Base-by-base conservation (phyloP, 345 rosid species). In the Angophora floribunda region DNA sequence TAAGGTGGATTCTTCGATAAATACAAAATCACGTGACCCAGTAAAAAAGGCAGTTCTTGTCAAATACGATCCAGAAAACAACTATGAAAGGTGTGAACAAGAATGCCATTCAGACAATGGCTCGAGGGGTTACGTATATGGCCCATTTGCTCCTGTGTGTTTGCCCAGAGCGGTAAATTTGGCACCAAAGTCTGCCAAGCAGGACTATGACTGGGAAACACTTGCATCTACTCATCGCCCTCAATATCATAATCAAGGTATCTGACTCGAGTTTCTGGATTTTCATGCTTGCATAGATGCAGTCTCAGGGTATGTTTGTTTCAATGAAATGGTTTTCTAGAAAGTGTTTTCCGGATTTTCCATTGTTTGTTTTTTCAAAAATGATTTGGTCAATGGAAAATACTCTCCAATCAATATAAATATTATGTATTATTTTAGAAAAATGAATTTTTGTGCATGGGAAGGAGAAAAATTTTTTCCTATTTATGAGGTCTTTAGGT, bases 181-280 rank as follows among this genome's bases (percentile, higher is more conserved):
- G 36, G 91, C 85, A 85, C 91, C 91, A 52, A 93, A 88, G 87
- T 88, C 67, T 85, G 90, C 14, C 51, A 91, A 67, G 87, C 85
- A 87, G 59, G 63, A 90, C 87, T 89, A 70, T 85, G 95, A 93
- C 89, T 87, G 93, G 90, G 94, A 95, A 91, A 90, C 17, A 88
- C 92, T 96, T 47, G 89, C 96, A 87, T 93, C 95, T 59, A 86
- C 92, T 28, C 91, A 87, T 78, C 93, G 88, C 84, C 98, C 95
- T 79, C 94, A 88, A 52, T 97, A 96, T 90, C 91, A 88, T 85
- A 96, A 96, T 92, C 94, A 91, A 93, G 98, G 98, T 96, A 92
- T 36, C 52, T 19, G 26, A 75, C 47, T 85, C 0, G 1, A 21
- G 45, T 32, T 85, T 85, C n/a, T 26, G 78, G 67, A 41, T 55